Conservation (phyloP, 2,329 filamentous ascomycete species). For the Ophiostoma novo-ulmi region DNA sequence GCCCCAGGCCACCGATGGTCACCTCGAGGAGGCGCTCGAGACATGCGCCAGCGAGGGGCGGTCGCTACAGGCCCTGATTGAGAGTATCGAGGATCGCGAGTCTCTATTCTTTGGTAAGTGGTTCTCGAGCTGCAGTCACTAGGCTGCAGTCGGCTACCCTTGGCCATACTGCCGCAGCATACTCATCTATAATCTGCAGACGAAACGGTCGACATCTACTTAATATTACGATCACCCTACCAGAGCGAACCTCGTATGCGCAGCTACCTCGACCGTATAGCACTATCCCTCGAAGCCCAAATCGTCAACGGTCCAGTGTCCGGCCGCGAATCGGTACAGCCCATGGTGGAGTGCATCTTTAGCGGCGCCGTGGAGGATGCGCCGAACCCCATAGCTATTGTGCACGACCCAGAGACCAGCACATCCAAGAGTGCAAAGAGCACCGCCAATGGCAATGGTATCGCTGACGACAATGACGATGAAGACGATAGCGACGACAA, state of each 20-base stretch:
- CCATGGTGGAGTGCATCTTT: conserved; percentile 56
- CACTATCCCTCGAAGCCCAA: conserved; percentile 61
- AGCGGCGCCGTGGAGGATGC: conserved; percentile 48
- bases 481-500: conserved; percentile 25
- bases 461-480: conserved; percentile 34
- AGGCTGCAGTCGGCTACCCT: background rate
- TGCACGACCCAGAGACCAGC: conserved; percentile 36
- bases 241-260: conserved; percentile 53
- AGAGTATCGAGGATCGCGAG: conserved; percentile 57
- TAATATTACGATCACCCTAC: conserved; percentile 61
- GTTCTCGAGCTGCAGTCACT: conserved; percentile 29
- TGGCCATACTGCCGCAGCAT: conserved; percentile 32
- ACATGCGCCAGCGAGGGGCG: conserved; percentile 32
- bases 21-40: conserved; percentile 49
- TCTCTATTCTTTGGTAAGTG: conserved; percentile 65
- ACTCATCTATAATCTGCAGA: conserved; percentile 45
- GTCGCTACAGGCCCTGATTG: conserved; percentile 45
- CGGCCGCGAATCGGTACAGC: conserved; percentile 42
- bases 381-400: conserved; percentile 47
- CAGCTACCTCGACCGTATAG: conserved; percentile 57
- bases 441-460: no score
- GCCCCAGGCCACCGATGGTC: conserved; percentile 51
- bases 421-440: conserved; percentile 5
- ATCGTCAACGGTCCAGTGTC: conserved; percentile 53
- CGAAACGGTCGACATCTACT: conserved; percentile 64